Percentiles rank a stretch among this genome's conserved stretches.
Conservation (phyloP, 2,329 filamentous ascomycete genomes). For the Coleophoma eucalyptorum region DNA sequence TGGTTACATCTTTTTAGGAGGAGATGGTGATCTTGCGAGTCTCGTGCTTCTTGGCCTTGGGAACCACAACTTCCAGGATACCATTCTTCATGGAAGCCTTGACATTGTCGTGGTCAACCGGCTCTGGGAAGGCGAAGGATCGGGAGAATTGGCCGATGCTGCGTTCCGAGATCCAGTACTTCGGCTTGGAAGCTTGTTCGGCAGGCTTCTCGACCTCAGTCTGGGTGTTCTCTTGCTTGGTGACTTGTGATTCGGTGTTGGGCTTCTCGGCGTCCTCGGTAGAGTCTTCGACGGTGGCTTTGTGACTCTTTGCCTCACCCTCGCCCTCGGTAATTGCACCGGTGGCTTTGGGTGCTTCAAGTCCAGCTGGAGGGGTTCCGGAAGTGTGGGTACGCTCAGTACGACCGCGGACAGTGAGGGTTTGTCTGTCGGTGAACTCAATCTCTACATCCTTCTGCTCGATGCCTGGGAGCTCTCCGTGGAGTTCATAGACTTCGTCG, state of each 20-base stretch:
- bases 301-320: conserved; percentile 39
- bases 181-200: conserved; percentile 33
- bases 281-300: conserved; percentile 59
- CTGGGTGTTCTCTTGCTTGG: conserved; percentile 17
- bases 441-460: conserved; percentile 71
- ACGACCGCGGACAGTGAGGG: conserved; percentile 65
- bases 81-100: conserved; percentile 62
- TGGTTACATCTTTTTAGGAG: not conserved
- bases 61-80: conserved; percentile 59
- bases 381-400: conserved; percentile 60
- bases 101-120: conserved; percentile 59
- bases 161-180: conserved; percentile 71
- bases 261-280: conserved; percentile 12
- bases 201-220: conserved; percentile 30
- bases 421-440: conserved; percentile 75
- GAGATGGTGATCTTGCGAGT: conserved; percentile 48
- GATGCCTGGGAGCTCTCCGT: conserved; percentile 76
- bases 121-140: conserved; percentile 63
- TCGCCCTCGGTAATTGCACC: conserved; percentile 39
- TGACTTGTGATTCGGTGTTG: conserved; percentile 3
- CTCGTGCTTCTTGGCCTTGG: conserved; percentile 61
- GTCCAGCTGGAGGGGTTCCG: conserved; percentile 37
- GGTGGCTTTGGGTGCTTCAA: conserved; percentile 36
- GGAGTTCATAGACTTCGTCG: conserved; percentile 65
- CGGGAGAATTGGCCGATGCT: conserved; percentile 64